Evolutionary conservation across 331 rosid genomes (phyloP), one percentile per base, ranked within the genome.

Genomic region (Arachis monticola): DNA sequence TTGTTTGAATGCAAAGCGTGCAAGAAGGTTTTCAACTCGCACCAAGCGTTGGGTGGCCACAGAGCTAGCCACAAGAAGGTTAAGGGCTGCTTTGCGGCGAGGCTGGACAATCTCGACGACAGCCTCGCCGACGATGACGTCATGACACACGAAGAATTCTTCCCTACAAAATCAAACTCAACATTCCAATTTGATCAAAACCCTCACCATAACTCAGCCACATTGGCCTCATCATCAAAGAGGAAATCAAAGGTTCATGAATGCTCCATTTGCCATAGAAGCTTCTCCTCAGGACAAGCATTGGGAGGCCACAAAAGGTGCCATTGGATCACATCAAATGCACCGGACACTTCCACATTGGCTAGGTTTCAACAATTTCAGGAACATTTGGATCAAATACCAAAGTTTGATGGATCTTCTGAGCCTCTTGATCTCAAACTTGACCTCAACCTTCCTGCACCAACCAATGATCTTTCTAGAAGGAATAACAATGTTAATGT

Each of bases 11-110:
- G 99, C 76, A 95, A 90, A 84, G 99, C 99, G 6, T 92, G 99
- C 74, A 92, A 92, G 78, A 95, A 95, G 68, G 92, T 87, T 0
- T 95, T 95, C 89, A 92, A 88, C 51, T 95, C 99, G 7, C 99
- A 95, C 58, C 99, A 95, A 83, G 99, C 99, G 1, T 80, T 95
- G 45, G 99, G 99, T 0, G 99, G 99, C 3, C 99, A 95, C 27
- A 83, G 99, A 69, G 99, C 99, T 1, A 90, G 97, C 82, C 97
- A 95, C 81, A 95, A 95, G 75, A 95, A 95, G 35, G 99, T 95
- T 9, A 95, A 95, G 48, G 99, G 99, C 0, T 95, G 99, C 64
- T 95, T 90, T 10, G 99, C 99, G 0, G 89, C 97, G 6, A 81
- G 89, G 7, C 85, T 92, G 1, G 91, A 91, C 51, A 79, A 83